Evolutionary conservation across 805 yeast genomes (phyloP).

Genomic region (Yamadazyma endophytica): DNA sequence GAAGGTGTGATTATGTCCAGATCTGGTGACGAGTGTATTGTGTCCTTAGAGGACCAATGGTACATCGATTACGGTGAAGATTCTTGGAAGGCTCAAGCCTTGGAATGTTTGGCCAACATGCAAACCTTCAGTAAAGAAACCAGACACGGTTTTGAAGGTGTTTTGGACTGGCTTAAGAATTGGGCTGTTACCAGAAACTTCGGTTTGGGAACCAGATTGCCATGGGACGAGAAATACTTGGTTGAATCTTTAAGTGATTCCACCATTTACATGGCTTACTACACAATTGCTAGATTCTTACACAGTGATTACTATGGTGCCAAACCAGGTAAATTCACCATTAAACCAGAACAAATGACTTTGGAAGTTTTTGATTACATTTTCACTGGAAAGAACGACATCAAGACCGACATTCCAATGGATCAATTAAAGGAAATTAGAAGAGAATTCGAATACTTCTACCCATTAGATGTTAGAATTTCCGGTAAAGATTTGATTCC

Average conservation of each 20-base stretch:
- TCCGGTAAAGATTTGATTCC: slow-evolving; percentile 98
- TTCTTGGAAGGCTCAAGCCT: slow-evolving; percentile 76
- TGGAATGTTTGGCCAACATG: slow-evolving; percentile 73
- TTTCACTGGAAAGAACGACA: slow-evolving; percentile 65
- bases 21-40: slow-evolving; percentile 95
- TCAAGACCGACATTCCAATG: slow-evolving; percentile 55
- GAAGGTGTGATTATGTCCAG: slow-evolving; percentile 87
- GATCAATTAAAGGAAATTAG: slow-evolving; percentile 70
- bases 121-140: slow-evolving; percentile 79
- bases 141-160: slow-evolving; percentile 88
- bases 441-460: slow-evolving; percentile 94
- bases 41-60: slow-evolving; percentile 98
- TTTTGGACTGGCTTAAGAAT: slow-evolving; percentile 91
- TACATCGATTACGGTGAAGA: slow-evolving; percentile 96
- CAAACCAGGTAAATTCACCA: slow-evolving; percentile 65
- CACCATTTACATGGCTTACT: slow-evolving; percentile 91
- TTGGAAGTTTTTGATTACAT: slow-evolving; percentile 91
- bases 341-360: slow-evolving; percentile 80
- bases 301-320: slow-evolving; percentile 86
- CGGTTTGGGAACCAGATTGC: slow-evolving; percentile 91
- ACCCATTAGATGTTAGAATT: slow-evolving; percentile 87
- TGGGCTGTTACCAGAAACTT: slow-evolving; percentile 98
- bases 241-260: slow-evolving; percentile 96
- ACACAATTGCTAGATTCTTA: slow-evolving; percentile 81
- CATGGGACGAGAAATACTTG: slow-evolving; percentile 93